These are phyloP conservation scores for Paracoccidioides brasiliensis DNA, from an alignment of 2,329 filamentous ascomycete species.

Conservation along the genomic window DNA sequence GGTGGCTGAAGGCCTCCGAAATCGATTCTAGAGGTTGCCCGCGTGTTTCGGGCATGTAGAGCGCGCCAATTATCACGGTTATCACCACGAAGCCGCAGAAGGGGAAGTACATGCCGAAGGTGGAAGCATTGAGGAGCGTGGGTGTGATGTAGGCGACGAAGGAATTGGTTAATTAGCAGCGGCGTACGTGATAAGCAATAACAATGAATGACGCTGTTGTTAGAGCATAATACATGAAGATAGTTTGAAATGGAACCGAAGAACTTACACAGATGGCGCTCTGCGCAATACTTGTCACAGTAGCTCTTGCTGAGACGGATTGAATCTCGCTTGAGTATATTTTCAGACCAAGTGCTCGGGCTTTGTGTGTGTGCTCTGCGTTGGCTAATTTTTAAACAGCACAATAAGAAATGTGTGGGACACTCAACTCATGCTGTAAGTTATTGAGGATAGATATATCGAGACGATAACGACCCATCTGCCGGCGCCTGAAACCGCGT, in stretches of 20 bases:
- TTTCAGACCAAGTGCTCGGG: slow-evolving; percentile 43
- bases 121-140: slow-evolving; percentile 30
- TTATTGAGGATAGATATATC: slow-evolving; percentile 19
- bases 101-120: slow-evolving; percentile 35
- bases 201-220: background rate
- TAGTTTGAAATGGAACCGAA: background rate
- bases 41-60: slow-evolving; percentile 40
- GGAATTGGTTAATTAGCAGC: slow-evolving; percentile 25
- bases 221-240: background rate
- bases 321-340: slow-evolving; percentile 49
- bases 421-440: slow-evolving; percentile 17
- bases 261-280: slow-evolving; percentile 35
- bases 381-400: background rate
- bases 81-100: slow-evolving; percentile 31
- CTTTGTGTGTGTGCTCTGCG: background rate
- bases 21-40: slow-evolving; percentile 39
- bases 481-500: slow-evolving; percentile 16
- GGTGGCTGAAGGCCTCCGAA: slow-evolving; percentile 30
- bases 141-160: slow-evolving; percentile 35
- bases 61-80: slow-evolving; percentile 27
- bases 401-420: background rate
- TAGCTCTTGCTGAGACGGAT: slow-evolving; percentile 41
- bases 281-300: slow-evolving; percentile 41
- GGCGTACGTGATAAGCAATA: background rate
- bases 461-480: slow-evolving; percentile 21